A percentile compares a stretch with the other conserved stretches of the same genome.
Evolutionary conservation across 805 yeast genomes (phyloP).

Genomic region (Candida xiaguanensis): DNA sequence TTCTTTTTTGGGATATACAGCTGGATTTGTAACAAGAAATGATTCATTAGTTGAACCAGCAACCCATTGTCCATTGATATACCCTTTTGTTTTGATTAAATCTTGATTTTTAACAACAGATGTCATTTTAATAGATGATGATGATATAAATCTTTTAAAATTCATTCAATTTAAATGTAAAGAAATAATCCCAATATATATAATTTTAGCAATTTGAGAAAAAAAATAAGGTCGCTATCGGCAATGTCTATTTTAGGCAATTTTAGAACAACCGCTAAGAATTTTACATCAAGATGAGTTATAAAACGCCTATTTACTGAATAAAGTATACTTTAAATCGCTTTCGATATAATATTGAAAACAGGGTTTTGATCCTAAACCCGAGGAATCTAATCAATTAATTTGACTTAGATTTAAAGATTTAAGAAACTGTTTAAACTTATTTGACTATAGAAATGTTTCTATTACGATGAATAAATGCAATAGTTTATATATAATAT

Average conservation of each 20-base stretch:
- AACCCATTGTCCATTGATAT: slow-evolving; percentile 74
- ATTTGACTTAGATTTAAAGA: too few species aligned
- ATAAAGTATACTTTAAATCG: too few species aligned
- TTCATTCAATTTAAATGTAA: not conserved
- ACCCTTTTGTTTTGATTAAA: slow-evolving; percentile 58
- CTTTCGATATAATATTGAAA: too few species aligned
- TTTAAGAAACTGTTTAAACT: too few species aligned
- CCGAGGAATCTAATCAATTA: too few species aligned
- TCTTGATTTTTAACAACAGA: slow-evolving; percentile 36
- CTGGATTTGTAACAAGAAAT: slow-evolving; percentile 77
- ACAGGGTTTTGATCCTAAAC: too few species aligned
- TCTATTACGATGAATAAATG: too few species aligned
- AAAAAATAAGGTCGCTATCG: not conserved
- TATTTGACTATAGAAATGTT: too few species aligned
- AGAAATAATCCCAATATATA: too few species aligned
- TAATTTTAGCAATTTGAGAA: slow-evolving; percentile 1
- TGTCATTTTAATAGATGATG: slow-evolving; percentile 2
- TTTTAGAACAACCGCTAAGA: not conserved
- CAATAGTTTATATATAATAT: too few species aligned
- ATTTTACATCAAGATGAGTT: not conserved
- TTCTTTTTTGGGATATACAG: slow-evolving; percentile 37
- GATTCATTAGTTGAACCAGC: slow-evolving; percentile 35
- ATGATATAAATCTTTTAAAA: slow-evolving; percentile 3
- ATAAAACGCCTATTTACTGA: not conserved
- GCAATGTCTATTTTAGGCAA: not conserved